Percentiles rank a stretch among this genome's conserved stretches.
Conservation (phyloP, 331 rosid genomes). For the Malus hybrid region DNA sequence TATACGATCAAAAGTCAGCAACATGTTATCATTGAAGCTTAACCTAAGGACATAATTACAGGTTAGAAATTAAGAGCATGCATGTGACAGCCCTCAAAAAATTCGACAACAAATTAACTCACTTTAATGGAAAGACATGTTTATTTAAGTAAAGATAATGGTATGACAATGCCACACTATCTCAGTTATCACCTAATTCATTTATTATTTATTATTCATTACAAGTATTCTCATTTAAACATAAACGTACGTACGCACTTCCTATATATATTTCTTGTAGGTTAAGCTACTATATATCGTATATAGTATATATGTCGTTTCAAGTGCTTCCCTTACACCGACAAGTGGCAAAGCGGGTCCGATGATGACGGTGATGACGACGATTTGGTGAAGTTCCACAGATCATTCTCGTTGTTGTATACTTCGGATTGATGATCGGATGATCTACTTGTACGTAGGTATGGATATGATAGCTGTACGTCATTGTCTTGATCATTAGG, state of each 20-base stretch:
- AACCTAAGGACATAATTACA: slow-evolving; percentile 18
- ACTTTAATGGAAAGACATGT: slow-evolving; percentile 1
- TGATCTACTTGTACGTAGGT: slow-evolving; percentile 17
- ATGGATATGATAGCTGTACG: slow-evolving; percentile 19
- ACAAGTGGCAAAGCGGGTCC: slow-evolving; percentile 40
- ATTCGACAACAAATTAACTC: not conserved
- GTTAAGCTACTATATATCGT: not conserved
- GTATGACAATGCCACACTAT: slow-evolving; percentile 15
- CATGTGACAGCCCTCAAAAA: not conserved
- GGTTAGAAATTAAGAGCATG: not conserved
- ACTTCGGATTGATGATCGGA: slow-evolving; percentile 3
- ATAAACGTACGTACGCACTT: slow-evolving; percentile 6
- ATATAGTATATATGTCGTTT: not conserved
- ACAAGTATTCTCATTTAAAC: not conserved
- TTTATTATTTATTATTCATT: not conserved
- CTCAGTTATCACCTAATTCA: slow-evolving; percentile 3
- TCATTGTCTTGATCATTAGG: slow-evolving; percentile 5
- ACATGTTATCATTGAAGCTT: slow-evolving; percentile 23
- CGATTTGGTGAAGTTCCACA: slow-evolving; percentile 29
- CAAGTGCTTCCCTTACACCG: slow-evolving; percentile 26
- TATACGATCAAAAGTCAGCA: slow-evolving; percentile 28
- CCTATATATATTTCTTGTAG: not conserved
- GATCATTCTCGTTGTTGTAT: slow-evolving; percentile 22
- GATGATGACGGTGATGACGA: slow-evolving; percentile 20
- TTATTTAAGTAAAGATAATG: slow-evolving; percentile 3